Conservation (phyloP, 768 basidiomycete species). For the Lentinula raphanica region DNA sequence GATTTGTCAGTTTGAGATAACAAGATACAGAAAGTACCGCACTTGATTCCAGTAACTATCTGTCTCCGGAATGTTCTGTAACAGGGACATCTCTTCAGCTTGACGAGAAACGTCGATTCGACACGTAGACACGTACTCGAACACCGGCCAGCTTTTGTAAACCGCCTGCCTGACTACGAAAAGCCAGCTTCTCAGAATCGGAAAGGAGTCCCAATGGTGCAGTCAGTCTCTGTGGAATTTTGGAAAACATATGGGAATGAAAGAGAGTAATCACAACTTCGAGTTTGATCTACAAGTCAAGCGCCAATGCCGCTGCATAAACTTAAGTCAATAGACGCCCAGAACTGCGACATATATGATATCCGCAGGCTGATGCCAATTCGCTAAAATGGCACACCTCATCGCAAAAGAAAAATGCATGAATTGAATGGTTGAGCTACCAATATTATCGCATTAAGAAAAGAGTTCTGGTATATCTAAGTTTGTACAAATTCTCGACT, state of each 20-base stretch:
- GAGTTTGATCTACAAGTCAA: too few species aligned
- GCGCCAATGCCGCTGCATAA: too few species aligned
- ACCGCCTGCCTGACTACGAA: slow-evolving; percentile 77
- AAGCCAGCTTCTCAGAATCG: slow-evolving; percentile 86
- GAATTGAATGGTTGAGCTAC: too few species aligned
- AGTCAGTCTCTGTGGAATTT: slow-evolving; percentile 64
- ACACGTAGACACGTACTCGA: slow-evolving; percentile 48
- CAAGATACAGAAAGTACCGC: slow-evolving; percentile 16
- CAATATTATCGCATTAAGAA: neutral
- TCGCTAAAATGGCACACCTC: too few species aligned
- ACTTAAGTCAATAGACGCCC: too few species aligned
- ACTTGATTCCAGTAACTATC: slow-evolving; percentile 94
- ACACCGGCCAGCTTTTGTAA: slow-evolving; percentile 69
- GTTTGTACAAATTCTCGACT: neutral
- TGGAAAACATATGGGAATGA: slow-evolving; percentile 52
- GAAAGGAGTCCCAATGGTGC: slow-evolving; percentile 75
- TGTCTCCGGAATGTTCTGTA: slow-evolving; percentile 64
- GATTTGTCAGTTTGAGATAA: neutral
- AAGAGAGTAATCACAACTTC: neutral
- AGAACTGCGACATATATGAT: too few species aligned
- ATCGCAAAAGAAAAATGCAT: too few species aligned
- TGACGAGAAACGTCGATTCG: neutral
- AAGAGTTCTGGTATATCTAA: neutral
- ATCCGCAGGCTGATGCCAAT: too few species aligned
- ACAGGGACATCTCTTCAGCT: slow-evolving; percentile 1